Base-by-base conservation (phyloP, 2,329 filamentous ascomycete genomes). In the Mycogone perniciosa region DNA sequence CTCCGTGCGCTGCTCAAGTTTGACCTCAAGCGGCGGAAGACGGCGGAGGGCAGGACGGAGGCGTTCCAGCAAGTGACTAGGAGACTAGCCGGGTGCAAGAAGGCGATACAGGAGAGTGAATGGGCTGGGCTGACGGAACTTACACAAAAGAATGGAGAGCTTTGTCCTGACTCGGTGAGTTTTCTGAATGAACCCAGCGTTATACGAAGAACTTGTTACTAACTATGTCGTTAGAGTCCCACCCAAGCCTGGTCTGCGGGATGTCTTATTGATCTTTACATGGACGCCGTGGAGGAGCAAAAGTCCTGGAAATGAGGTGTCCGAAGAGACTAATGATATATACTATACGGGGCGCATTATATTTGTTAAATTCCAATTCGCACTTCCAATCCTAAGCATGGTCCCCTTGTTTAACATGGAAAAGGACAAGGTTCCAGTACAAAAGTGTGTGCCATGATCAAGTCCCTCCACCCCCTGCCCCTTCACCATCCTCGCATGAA, bases 221-320 rank as follows among this genome's bases (percentile, higher is more conserved):
- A 27, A 3, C 10, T 29, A 31, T 42, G 50, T 20, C 20, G 20
- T 2, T 64, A 93, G 84, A 93, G 86, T 48, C 93, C 93, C 29
- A 96, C 93, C 1, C 93, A 99, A 69, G 87, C 93, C 48, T 99
- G 93, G 93, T 96, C 90, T 48, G 88, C 93, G 31, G 87, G 89
- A 26, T 97, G 93, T 67, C 75, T 99, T 63, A 88, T 99, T 62
- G 93, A 99, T 71, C 71, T 99, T 57, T 99, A 96, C 72, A 91
- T 96, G 76, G 93, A 99, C 67, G 92, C 89, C 13, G 76, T 79
- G 29, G 78, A 79, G 57, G 75, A 75, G 59, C 74, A 78, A 47
- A 42, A 58, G 65, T 35, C 44, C 4, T 43, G 39, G 33, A 47
- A 47, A 13, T 45, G 42, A 35, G 20, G 20, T 20, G 20, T 20